Percentiles rank a stretch among this genome's conserved stretches.
Conservation (phyloP, 352 stramenopile species). For the Pythium dissotocum region DNA sequence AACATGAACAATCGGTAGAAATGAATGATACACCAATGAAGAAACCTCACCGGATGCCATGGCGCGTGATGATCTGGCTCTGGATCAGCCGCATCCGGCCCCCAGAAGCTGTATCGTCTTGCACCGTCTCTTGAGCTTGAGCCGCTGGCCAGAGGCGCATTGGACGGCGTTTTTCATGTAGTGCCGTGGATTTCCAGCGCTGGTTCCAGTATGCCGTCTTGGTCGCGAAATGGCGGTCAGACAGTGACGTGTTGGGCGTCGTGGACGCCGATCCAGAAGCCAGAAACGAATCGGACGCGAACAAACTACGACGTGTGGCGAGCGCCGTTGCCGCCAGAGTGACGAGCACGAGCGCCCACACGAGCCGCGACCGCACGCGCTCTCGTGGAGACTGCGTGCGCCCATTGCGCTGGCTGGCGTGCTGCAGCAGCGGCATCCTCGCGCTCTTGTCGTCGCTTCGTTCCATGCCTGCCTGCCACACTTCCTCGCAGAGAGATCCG, state of each 20-base stretch:
- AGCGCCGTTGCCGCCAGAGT: conserved; percentile 1
- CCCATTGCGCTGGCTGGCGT: background rate
- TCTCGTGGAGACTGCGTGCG: background rate
- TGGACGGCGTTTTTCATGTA: background rate
- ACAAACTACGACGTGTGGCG: background rate
- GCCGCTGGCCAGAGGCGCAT: background rate
- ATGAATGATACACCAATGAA: background rate
- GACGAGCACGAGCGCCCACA: background rate
- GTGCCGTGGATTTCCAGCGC: background rate
- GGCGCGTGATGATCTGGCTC: conserved; percentile 58
- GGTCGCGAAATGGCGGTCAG: conserved; percentile 34
- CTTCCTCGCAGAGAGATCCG: background rate
- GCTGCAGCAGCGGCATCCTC: conserved; percentile 7
- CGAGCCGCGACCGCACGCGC: background rate
- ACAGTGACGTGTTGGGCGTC: background rate
- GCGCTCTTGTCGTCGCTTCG: background rate
- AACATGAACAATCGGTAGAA: background rate
- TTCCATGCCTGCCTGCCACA: background rate
- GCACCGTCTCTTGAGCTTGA: conserved; percentile 1
- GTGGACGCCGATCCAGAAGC: background rate
- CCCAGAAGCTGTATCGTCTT: background rate
- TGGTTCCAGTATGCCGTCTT: conserved; percentile 45
- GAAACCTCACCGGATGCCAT: conserved; percentile 50
- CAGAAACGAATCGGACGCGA: background rate
- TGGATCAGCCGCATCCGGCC: conserved; percentile 48